Conservation (phyloP, 106 monocot genomes). For the Dendrobium officinale region DNA sequence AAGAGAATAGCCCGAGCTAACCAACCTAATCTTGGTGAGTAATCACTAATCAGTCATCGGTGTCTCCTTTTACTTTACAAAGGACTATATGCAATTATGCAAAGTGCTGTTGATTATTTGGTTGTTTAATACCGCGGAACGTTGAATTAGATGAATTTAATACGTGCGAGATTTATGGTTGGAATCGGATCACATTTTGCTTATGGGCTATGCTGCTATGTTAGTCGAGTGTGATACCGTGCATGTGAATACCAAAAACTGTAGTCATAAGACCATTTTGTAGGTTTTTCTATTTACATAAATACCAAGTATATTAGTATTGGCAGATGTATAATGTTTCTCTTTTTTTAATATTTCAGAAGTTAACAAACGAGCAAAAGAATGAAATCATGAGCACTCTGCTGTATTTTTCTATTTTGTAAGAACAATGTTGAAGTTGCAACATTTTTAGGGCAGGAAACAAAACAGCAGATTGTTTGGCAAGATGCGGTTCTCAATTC, state of each 20-base stretch:
- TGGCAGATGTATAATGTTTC: background rate
- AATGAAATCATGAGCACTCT: no score
- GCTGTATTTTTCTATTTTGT: no score
- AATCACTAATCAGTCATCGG: background rate
- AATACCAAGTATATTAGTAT: background rate
- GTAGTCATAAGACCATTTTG: no score
- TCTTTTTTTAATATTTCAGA: background rate
- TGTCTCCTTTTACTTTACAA: background rate
- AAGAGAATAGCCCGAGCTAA: constrained; percentile 8
- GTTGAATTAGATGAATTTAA: background rate
- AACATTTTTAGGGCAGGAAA: no score
- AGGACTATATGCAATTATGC: background rate
- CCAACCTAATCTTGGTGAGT: constrained; percentile 10
- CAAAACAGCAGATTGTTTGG: no score
- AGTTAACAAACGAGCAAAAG: no score
- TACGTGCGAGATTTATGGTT: background rate
- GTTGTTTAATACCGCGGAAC: background rate
- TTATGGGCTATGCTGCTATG: background rate
- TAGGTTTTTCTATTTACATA: no score
- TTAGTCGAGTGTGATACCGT: background rate
- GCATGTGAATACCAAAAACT: background rate
- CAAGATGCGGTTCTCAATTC: no score
- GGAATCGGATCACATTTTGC: background rate
- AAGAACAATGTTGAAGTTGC: no score
- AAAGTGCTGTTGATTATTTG: background rate